These are phyloP conservation scores for Biancaea sappan DNA, from an alignment of 306 rosid genomes.

Conservation along the genomic window DNA sequence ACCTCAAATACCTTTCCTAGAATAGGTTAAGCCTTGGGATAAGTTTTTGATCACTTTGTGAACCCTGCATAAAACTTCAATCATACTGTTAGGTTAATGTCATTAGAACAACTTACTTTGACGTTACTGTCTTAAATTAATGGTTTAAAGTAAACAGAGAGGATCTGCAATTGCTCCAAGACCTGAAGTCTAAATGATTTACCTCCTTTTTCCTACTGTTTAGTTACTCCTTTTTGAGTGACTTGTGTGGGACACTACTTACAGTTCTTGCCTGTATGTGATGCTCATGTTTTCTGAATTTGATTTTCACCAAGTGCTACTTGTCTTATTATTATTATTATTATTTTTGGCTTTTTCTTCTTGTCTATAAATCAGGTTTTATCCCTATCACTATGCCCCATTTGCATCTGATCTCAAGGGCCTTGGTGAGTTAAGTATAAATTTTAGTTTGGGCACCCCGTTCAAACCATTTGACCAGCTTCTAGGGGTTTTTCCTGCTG, in stretches of 20 bases:
- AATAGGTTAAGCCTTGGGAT: background rate
- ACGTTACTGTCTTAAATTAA: background rate
- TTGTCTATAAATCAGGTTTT: conserved; percentile 65
- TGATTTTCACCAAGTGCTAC: background rate
- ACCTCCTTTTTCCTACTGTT: background rate
- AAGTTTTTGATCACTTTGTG: background rate
- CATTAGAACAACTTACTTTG: background rate
- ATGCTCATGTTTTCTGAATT: conserved; percentile 7
- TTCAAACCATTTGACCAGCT: conserved; percentile 98
- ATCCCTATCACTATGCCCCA: conserved; percentile 98
- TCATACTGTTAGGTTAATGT: background rate
- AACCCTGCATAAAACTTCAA: background rate
- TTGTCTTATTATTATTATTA: no score
- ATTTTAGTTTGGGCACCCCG: conserved; percentile 73
- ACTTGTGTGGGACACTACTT: background rate
- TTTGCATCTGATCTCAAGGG: conserved; percentile 95
- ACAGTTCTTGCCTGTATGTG: background rate
- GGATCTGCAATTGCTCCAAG: background rate
- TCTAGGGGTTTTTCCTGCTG: conserved; percentile 96
- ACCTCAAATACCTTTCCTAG: background rate
- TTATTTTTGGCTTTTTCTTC: no score
- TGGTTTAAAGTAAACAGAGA: background rate
- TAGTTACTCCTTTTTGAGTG: background rate
- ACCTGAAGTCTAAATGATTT: background rate
- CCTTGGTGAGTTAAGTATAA: conserved; percentile 70